A percentile compares a stretch with the other conserved stretches of the same genome.
Conservation (phyloP, 129 eudicot genomes). For the Heracleum sosnowskyi region DNA sequence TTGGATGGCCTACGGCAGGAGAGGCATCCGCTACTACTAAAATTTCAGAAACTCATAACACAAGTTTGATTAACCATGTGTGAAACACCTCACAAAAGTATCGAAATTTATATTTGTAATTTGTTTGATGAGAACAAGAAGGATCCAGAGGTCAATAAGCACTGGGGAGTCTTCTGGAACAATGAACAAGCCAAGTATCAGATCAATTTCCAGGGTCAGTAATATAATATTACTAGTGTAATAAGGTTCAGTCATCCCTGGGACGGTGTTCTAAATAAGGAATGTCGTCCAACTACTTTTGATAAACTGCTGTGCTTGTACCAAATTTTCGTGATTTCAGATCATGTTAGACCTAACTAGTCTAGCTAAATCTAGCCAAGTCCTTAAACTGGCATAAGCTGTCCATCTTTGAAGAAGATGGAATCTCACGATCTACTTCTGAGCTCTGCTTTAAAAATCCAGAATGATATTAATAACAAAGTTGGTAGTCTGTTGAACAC, state of each 20-base stretch:
- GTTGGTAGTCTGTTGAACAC: too few relatives aligned
- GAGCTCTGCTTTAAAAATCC: too few relatives aligned
- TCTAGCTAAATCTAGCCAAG: too few relatives aligned
- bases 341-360: too few relatives aligned
- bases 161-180: not conserved
- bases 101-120: not conserved
- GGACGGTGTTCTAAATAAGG: too few relatives aligned
- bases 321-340: too few relatives aligned
- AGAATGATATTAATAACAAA: too few relatives aligned
- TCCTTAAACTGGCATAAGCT: too few relatives aligned
- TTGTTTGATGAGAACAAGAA: not conserved
- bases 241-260: not conserved
- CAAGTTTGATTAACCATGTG: slow-evolving; percentile 30
- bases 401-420: too few relatives aligned
- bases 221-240: not conserved
- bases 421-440: too few relatives aligned
- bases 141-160: not conserved
- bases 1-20: slow-evolving; percentile 61
- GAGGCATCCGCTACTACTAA: slow-evolving; percentile 17
- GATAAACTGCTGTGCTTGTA: too few relatives aligned
- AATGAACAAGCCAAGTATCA: not conserved
- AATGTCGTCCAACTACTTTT: too few relatives aligned
- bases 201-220: not conserved
- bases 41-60: slow-evolving; percentile 30
- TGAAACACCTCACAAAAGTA: not conserved